These are phyloP conservation scores for Medicago truncatula DNA, from an alignment of 306 rosid genomes.

Conservation along the genomic window MtrunA17r5.0-ANR NC_053045.1:36351001-36351500, in stretches of 20 bases:
- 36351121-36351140: background rate
- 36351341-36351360: background rate
- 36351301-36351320: conserved; percentile 62
- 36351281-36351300: conserved; percentile 58
- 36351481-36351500: too few relatives aligned
- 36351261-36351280: conserved; percentile 50
- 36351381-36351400: background rate
- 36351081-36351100: background rate
- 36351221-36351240: conserved; percentile 56
- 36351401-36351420: background rate
- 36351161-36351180: conserved; percentile 48
- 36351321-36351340: conserved; percentile 46
- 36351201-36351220: conserved; percentile 73
- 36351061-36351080: too few relatives aligned
- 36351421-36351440: background rate
- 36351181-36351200: conserved; percentile 43
- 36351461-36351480: background rate
- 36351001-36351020: too few relatives aligned
- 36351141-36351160: background rate
- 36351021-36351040: too few relatives aligned
- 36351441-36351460: conserved; percentile 10
- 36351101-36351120: background rate
- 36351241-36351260: conserved; percentile 52
- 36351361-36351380: background rate
- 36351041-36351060: too few relatives aligned